Percentiles rank a stretch among this genome's conserved stretches.
Evolutionary conservation across 768 basidiomycete genomes (phyloP).

Genomic region (Crassisporium funariophilum): DNA sequence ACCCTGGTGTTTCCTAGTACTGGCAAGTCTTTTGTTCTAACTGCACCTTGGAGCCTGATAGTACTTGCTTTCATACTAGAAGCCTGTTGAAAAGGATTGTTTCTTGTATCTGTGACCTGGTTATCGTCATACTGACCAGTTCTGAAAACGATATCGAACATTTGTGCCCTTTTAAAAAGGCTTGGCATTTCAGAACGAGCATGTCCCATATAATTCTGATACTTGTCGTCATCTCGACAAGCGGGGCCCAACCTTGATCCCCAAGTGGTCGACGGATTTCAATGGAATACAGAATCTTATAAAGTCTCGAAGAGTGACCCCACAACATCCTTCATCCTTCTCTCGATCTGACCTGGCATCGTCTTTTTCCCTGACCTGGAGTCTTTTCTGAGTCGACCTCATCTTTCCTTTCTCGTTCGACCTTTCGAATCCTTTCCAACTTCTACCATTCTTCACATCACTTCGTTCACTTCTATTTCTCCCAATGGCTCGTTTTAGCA

Average conservation of each 20-base stretch:
- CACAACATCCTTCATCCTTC: slow-evolving; percentile 1
- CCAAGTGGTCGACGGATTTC: neutral
- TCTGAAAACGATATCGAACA: no score
- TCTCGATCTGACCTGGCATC: slow-evolving; percentile 12
- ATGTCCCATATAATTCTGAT: slow-evolving; percentile 8
- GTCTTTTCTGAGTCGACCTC: slow-evolving; percentile 19
- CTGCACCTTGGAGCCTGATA: no score
- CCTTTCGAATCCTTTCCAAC: slow-evolving; percentile 7
- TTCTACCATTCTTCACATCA: slow-evolving; percentile 4
- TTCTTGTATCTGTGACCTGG: no score
- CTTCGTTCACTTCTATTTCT: slow-evolving; percentile 1
- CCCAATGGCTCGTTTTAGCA: slow-evolving; percentile 24
- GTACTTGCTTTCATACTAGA: no score
- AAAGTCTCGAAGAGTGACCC: neutral
- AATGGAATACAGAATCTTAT: no score
- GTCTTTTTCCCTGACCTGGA: slow-evolving; percentile 15
- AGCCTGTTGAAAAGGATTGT: no score
- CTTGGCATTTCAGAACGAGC: neutral
- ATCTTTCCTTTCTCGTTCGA: slow-evolving; percentile 1
- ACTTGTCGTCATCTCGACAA: slow-evolving; percentile 19
- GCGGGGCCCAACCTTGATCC: neutral
- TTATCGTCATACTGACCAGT: no score
- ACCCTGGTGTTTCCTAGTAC: no score
- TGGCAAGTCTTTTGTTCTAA: no score
- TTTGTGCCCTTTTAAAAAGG: no score